Percentiles rank a stretch among this genome's conserved stretches.
Evolutionary conservation across 2,329 filamentous ascomycete species (phyloP).

Genomic region (Sporothrix brasiliensis): DNA sequence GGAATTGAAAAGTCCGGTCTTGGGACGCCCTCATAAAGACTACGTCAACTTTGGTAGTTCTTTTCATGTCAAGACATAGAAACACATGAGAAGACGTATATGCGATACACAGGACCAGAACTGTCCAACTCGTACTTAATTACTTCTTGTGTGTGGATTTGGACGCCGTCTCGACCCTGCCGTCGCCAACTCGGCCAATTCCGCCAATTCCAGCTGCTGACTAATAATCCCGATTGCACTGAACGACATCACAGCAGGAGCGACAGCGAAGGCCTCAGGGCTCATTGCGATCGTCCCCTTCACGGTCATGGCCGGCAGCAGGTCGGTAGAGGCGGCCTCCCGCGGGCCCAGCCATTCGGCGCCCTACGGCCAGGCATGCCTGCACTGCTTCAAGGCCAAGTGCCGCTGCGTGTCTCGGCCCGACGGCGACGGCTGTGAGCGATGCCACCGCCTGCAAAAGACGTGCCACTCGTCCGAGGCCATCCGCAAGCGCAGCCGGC

Average conservation of each 20-base stretch:
- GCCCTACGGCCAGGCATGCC: constrained; percentile 28
- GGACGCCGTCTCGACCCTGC: too few relatives aligned
- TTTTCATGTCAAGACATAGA: neutral
- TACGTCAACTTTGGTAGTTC: neutral
- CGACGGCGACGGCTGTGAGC: constrained; percentile 42
- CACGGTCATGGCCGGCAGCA: neutral
- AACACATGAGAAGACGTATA: too few relatives aligned
- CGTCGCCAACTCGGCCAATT: neutral
- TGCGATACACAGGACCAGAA: too few relatives aligned
- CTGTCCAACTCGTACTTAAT: too few relatives aligned
- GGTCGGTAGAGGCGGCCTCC: neutral
- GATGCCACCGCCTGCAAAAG: constrained; percentile 47
- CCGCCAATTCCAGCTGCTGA: constrained; percentile 16
- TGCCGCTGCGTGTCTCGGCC: constrained; percentile 51
- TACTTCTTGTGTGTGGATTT: too few relatives aligned
- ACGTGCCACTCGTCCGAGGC: constrained; percentile 47
- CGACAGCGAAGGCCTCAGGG: neutral
- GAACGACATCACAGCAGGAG: neutral
- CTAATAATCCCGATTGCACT: neutral
- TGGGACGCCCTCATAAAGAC: neutral
- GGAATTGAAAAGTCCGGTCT: constrained; percentile 22
- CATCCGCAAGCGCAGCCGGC: constrained; percentile 46
- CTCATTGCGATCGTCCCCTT: too few relatives aligned
- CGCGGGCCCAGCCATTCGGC: constrained; percentile 24
- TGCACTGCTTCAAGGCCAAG: constrained; percentile 40